Base-by-base conservation (phyloP, 2,329 filamentous ascomycete genomes). In the Epichloe baconii region DNA sequence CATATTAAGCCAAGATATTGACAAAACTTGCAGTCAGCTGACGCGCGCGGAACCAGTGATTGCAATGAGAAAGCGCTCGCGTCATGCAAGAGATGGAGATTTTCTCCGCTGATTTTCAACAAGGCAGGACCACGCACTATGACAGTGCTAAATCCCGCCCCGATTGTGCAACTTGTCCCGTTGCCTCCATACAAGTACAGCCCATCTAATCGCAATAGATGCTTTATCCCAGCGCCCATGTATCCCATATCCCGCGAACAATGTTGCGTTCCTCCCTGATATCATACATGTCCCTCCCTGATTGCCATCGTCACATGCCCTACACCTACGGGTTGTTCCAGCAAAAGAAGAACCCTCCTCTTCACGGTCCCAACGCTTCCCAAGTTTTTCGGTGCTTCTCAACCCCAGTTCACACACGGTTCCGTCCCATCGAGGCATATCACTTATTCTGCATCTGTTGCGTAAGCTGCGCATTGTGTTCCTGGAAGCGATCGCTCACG, bases 401-500 rank as follows among this genome's bases (percentile, higher is more conserved):
- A n/a, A n/a, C 7, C 5, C 36, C 36, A 21, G 17, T 10, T 5
- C 23, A 11, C 10, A 8, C 10, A 5, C 10, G 8, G 5, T 42
- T 21, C 10, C 8, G 15, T 19, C 31, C 31, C 31, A 11, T 31
- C 23, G 42, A 0, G 35, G 36, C 19, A 57, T 62, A 57, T 62
- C 71, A 73, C 62, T 70, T 71, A 56, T 70, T 66, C 60, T 70
- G 69, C 71, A 76, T 71, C 62, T 70, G 68, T 62, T 78, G 72
- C 61, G 71, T 68, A 55, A 76, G 73, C 73, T 82, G 78, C 61
- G 77, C 75, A 57, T 82, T 83, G 64, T 83, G 77, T 68, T 84
- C 81, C 65, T 80, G 78, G 80, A 97, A 98, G 57, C 93, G 82
- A 71, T 95, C 87, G 63, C 89, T 88, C 61, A 98, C 77, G 54